Evolutionary conservation across 2,329 filamentous ascomycete genomes (phyloP), one percentile per base, ranked within the genome.

Genomic region (Fusarium chaquense): DNA sequence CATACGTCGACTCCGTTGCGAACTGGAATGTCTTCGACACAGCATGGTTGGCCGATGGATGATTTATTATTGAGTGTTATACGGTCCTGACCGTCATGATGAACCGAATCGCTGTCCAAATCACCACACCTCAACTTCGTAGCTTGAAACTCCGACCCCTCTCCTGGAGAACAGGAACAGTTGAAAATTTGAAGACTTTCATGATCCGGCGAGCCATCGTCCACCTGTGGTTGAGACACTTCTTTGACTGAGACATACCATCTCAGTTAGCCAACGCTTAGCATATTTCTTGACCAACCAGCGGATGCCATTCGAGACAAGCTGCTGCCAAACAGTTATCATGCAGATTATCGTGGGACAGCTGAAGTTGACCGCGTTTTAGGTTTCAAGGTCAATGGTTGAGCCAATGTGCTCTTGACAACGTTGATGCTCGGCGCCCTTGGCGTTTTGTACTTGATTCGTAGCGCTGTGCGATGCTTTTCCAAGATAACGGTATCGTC

Each of bases 111-210:
- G n/a, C n/a, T n/a, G 22, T 49, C 20, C 49, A 46, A 36, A 30
- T 47, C 64, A 58, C 51, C 47, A 70, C 54, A 67, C 67, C 64
- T 30, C 62, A 70, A 60, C 43, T 18, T 51, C 16, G 16, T 32
- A 55, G 41, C n/a, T 58, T 70, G 62, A 70, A 70, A 70, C 67
- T 53, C 62, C 58, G 54, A 40, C 49, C 53, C 56, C 56, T 52
- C 62, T 28, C 33, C n/a, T 28, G 38, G 15, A 11, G 20, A 30
- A 43, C n/a, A 49, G 26, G n/a, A 40, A 58, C 33, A 44, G 13
- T 30, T 22, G 38, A 46, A 36, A 35, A 50, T 50, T 59, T 52
- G n/a, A 18, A 22, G 38, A 65, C 33, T 41, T 46, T 50, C 43
- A 46, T 32, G 40, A 49, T 38, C 45, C 43, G 49, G 44, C 24